Evolutionary conservation across 2,329 filamentous ascomycete species (phyloP).

Genomic region (Aspergillus intermedius): DNA sequence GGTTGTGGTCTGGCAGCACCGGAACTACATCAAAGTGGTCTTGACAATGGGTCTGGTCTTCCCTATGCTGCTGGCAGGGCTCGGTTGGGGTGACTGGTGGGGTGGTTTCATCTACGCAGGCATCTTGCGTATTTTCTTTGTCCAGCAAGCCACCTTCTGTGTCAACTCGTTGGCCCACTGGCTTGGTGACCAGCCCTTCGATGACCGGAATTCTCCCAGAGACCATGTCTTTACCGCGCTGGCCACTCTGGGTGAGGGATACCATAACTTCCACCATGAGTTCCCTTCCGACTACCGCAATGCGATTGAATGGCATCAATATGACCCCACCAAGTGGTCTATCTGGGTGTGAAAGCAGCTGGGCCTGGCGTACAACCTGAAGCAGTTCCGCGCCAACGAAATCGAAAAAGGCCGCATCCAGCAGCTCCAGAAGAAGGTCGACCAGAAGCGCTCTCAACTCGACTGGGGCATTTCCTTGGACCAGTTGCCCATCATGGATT

Average conservation of each 20-base stretch:
- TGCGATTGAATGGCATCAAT: constrained; percentile 77
- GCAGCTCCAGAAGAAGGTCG: constrained; percentile 62
- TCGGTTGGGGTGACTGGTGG: constrained; percentile 60
- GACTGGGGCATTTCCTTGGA: constrained; percentile 21
- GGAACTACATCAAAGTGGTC: not conserved
- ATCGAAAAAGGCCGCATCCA: not conserved
- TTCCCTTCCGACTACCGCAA: constrained; percentile 69
- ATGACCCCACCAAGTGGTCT: constrained; percentile 78
- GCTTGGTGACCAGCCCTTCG: constrained; percentile 56
- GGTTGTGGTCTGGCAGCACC: not conserved
- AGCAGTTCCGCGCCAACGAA: not conserved
- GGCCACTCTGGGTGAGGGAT: not conserved
- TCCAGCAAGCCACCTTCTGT: not conserved
- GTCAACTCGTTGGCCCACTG: constrained; percentile 52
- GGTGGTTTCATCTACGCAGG: not conserved
- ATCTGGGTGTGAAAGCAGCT: constrained; percentile 51
- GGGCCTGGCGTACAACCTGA: not conserved
- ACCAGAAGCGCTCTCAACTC: constrained; percentile 68
- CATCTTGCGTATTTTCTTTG: not conserved
- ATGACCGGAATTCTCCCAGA: not conserved
- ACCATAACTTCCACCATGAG: constrained; percentile 1
- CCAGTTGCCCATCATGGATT: not conserved
- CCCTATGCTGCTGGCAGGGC: constrained; percentile 26
- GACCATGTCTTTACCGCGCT: not conserved
- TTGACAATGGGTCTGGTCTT: not conserved